phyloP scores from a whole-genome alignment of 1,139 yeast species.

The Ogataea hybrid region DNA sequence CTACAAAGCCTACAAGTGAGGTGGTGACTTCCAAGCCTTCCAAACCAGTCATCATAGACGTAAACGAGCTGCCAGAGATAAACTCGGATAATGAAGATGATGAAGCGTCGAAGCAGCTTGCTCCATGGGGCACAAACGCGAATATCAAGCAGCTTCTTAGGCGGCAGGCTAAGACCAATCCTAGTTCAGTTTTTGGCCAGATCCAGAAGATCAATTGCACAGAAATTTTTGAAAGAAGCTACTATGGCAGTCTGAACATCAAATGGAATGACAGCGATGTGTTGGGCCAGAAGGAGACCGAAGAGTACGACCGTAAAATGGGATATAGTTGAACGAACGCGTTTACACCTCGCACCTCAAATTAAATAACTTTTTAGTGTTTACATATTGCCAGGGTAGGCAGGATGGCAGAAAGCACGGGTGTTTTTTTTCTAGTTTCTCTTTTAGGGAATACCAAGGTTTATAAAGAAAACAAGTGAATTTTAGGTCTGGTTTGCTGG shows the following conservation, averaged over 20 bases:
- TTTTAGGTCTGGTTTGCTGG: constrained; percentile 11
- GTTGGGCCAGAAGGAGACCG: constrained; percentile 46
- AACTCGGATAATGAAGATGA: constrained; percentile 60
- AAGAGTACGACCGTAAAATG: constrained; percentile 51
- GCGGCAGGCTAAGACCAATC: constrained; percentile 63
- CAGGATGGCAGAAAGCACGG: constrained; percentile 18
- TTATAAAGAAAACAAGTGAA: constrained; percentile 18
- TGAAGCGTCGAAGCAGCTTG: constrained; percentile 48
- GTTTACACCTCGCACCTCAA: constrained; percentile 12
- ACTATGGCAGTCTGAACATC: constrained; percentile 30
- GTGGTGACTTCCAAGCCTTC: neutral
- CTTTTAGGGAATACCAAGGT: constrained; percentile 17
- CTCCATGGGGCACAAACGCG: constrained; percentile 75
- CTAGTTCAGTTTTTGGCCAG: constrained; percentile 74
- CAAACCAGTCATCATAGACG: constrained; percentile 1
- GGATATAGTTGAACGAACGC: constrained; percentile 31
- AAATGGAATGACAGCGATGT: constrained; percentile 48
- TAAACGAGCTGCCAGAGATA: constrained; percentile 41
- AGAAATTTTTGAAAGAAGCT: constrained; percentile 38
- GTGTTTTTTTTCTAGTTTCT: constrained; percentile 14
- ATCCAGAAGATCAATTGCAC: constrained; percentile 67
- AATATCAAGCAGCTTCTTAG: constrained; percentile 51
- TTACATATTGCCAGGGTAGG: constrained; percentile 16
- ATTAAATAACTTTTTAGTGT: constrained; percentile 9
- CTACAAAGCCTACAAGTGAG: neutral